A percentile compares a stretch with the other conserved stretches of the same genome.
Conservation (phyloP, 331 rosid genomes). For the Malus hybrid region DNA sequence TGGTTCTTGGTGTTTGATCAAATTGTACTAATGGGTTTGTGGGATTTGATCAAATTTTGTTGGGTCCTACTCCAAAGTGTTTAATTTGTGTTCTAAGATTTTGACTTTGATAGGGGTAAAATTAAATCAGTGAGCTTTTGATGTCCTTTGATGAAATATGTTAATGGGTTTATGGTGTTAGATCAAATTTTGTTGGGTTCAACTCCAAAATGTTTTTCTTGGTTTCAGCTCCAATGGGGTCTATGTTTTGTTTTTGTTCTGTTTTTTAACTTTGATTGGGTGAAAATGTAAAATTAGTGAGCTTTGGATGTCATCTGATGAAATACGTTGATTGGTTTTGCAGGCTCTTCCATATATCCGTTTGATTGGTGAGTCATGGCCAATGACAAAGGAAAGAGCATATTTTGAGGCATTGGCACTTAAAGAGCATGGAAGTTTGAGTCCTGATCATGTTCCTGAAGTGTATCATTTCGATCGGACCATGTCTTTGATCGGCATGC, state of each 20-base stretch:
- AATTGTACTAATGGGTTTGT: neutral
- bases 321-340: neutral
- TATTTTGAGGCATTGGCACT: slow-evolving; percentile 73
- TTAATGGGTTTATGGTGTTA: neutral
- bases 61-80: neutral
- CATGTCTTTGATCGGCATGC: slow-evolving; percentile 85
- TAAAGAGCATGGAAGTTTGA: slow-evolving; percentile 45
- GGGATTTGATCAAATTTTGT: neutral
- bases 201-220: neutral
- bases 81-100: neutral
- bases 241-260: no score
- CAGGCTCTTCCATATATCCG: slow-evolving; percentile 87
- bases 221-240: neutral
- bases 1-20: neutral
- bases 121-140: neutral
- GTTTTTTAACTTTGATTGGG: neutral
- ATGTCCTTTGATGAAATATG: neutral
- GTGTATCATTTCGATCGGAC: slow-evolving; percentile 79
- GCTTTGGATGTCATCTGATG: neutral
- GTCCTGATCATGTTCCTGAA: slow-evolving; percentile 66
- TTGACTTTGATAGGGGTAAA: neutral
- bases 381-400: slow-evolving; percentile 86
- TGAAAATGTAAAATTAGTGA: neutral
- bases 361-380: slow-evolving; percentile 93
- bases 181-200: neutral